Conservation (phyloP, 2,329 filamentous ascomycete genomes). For the Colletotrichum chrysophilum region DNA sequence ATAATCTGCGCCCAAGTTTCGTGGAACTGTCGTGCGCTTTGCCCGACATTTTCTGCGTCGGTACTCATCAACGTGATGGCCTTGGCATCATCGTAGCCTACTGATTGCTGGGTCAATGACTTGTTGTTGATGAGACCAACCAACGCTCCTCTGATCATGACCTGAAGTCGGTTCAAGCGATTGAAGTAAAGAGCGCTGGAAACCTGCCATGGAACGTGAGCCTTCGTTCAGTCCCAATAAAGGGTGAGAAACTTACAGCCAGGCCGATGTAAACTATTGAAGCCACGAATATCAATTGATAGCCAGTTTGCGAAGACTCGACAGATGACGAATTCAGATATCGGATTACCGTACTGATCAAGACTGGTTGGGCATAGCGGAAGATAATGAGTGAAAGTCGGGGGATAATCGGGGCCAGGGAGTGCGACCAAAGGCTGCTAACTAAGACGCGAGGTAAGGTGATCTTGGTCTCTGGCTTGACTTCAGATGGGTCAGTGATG, state of each 20-base stretch:
- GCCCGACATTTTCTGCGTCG: slow-evolving; percentile 14
- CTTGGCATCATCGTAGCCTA: background rate
- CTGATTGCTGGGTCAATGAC: background rate
- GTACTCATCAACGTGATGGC: slow-evolving; percentile 22
- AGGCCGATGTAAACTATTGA: background rate
- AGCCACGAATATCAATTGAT: background rate
- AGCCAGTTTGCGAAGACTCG: background rate
- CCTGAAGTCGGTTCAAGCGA: background rate
- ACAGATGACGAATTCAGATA: background rate
- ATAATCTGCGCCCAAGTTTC: slow-evolving; percentile 26
- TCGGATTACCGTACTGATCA: background rate
- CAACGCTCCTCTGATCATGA: background rate
- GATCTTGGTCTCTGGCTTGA: background rate
- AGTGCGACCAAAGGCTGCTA: background rate
- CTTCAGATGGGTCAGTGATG: background rate
- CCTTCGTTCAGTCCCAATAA: rapidly evolving
- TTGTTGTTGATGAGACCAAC: slow-evolving; percentile 4
- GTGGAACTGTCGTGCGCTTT: slow-evolving; percentile 17
- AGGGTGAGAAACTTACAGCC: background rate
- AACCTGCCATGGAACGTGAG: background rate
- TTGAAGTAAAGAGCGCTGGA: background rate
- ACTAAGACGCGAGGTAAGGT: background rate
- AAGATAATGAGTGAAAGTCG: background rate
- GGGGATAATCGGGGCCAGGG: background rate
- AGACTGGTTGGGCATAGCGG: slow-evolving; percentile 1